Base-by-base conservation (phyloP, 768 basidiomycete genomes). In the Lactifluus hygrophoroides region DNA sequence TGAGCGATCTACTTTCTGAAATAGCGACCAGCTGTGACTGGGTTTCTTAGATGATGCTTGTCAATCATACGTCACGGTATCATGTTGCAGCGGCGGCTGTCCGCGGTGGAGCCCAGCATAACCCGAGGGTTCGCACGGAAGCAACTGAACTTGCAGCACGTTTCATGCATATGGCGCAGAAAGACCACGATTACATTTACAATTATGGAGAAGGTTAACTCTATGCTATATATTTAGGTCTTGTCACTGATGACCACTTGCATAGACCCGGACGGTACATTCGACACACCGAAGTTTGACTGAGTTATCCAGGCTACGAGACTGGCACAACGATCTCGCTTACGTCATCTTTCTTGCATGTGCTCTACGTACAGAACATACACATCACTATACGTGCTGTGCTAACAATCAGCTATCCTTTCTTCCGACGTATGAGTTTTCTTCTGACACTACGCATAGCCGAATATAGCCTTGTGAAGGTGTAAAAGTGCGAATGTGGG, bases 21-120 rank as follows among this genome's bases (percentile, higher is more conserved):
- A 23, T 35, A 19, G 34, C 13, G 19, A 32, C 32, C 32, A 17
- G 5, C 2, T 45, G 32, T 60, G 6, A 16, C 46, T 10, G 10
- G 5, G 32, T 16, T 19, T n/a, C n/a, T 47, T 32, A 85, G 82
- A 88, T 88, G 87, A 84, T 88, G 86, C 69, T 88, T 17, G 77
- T 77, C 68, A 88, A 88, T 69, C 71, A 74, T 51, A 84, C 84
- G 0, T 86, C 85, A 30, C 77, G 86, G 37, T 88, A 81, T 68
- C 73, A 84, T 54, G 77, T 88, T 38, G 86, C 86, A 32, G 71
- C 78, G 5, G 76, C 75, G 13, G 86, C 85, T 8, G 74, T 88
- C 35, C 76, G 77, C 14, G 79, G 78, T 34, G 84, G 77, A 10
- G 79, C 83, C 7, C 61, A 64, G 32, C 66, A 70, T 54, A 87